Evolutionary conservation across 225 moss, liverwort and hornwort species (phyloP), one percentile per base, ranked within the genome.

Genomic region (Pseudisothecium myosuroides): DNA sequence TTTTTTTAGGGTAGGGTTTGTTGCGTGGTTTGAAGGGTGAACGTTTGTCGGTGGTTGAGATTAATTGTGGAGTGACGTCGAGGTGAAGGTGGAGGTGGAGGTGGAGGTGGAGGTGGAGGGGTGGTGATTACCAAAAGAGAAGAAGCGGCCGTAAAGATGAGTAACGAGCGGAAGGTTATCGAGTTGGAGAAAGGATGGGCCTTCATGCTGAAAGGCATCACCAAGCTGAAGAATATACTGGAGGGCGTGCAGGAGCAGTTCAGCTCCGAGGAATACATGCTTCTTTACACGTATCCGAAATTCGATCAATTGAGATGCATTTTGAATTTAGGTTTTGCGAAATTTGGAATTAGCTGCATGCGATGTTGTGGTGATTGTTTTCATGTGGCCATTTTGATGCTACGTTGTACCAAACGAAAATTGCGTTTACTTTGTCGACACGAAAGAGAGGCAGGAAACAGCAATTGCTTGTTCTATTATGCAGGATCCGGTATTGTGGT

Each of bases 211-310:
- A 98, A 97, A 83, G 98, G 98, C 83, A 98, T 98, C 91, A 98
- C 98, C 73, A 98, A 98, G 93, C 96, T 98, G 59, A 97, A 97
- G 92, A 98, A 98, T 88, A 79, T 98, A 19, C 90, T 98, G 87
- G 98, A 98, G 86, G 98, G 97, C 39, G 93, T 96, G 76, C 76
- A 74, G 74, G 6, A 96, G 90, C 97, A 97, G 87, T 96, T 99
- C 95, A 97, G 95, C 95, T 96, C 97, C 68, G 98, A 99, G 91
- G 98, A 99, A 90, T 98, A 98, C 89, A 98, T 98, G 88, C 90
- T 97, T 66, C 93, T 97, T 45, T 98, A 98, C 82, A 98, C 97
- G 98, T 99, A 99, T 99, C 95, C 97, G 78, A 75, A 87, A 63
- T 91, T 88, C 4, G 26, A 69, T 28, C 32, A 82, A 89, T 87